Evolutionary conservation across 805 yeast species (phyloP).

Genomic region (Komagataella kurtzmanii): DNA sequence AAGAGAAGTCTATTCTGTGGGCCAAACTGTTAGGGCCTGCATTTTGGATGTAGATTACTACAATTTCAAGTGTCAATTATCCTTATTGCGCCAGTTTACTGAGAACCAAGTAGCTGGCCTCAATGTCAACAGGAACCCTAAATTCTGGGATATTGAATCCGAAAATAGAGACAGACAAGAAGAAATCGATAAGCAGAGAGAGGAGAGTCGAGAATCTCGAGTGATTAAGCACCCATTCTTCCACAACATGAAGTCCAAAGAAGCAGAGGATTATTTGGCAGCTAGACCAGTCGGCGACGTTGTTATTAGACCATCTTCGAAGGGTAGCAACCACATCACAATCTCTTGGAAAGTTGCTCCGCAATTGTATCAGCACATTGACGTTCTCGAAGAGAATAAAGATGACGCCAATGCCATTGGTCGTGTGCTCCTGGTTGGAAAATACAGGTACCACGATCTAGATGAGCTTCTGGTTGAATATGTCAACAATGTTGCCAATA

Average conservation of each 20-base stretch:
- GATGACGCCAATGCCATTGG: conserved; percentile 54
- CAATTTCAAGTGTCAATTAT: conserved; percentile 61
- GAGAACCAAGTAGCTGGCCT: conserved; percentile 26
- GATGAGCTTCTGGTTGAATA: conserved; percentile 89
- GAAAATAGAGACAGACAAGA: conserved; percentile 51
- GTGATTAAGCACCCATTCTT: conserved; percentile 87
- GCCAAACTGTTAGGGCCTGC: conserved; percentile 83
- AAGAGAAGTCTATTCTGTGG: conserved; percentile 31
- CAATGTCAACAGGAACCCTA: conserved; percentile 32
- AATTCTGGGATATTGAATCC: conserved; percentile 70
- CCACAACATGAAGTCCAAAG: conserved; percentile 66
- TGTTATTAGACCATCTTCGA: conserved; percentile 89
- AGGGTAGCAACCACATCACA: conserved; percentile 78
- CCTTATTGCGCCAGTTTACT: conserved; percentile 56
- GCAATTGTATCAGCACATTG: conserved; percentile 82
- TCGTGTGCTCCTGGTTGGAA: conserved; percentile 49
- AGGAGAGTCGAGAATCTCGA: conserved; percentile 56
- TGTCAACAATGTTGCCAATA: conserved; percentile 68
- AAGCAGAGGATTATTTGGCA: conserved; percentile 90
- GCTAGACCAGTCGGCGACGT: conserved; percentile 83
- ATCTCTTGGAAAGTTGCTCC: conserved; percentile 95
- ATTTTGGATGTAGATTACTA: conserved; percentile 59
- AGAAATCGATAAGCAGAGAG: conserved; percentile 49
- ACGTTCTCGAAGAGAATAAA: conserved; percentile 63
- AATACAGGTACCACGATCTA: conserved; percentile 63